phyloP scores from a whole-genome alignment of 768 basidiomycete genomes.

The Psilocybe cubensis region DNA sequence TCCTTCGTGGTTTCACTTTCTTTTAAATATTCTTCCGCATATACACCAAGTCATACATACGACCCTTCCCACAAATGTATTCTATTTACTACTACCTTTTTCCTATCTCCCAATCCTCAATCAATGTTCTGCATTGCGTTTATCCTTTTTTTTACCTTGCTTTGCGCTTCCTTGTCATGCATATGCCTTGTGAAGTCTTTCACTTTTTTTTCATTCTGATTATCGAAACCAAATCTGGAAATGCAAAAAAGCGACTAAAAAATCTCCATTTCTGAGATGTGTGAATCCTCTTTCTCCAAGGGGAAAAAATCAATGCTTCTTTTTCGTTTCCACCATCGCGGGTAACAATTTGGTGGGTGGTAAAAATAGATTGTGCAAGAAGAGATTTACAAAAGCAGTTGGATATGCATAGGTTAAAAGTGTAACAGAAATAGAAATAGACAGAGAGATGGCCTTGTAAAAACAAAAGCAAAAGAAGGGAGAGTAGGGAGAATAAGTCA shows the following conservation, averaged over 20 bases:
- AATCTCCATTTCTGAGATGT: too few species aligned
- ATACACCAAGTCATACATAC: background rate
- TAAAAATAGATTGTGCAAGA: background rate
- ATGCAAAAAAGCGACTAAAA: too few species aligned
- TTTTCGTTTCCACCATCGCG: background rate
- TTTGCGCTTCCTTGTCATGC: background rate
- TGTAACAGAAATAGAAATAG: background rate
- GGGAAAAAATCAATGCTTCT: background rate
- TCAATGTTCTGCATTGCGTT: background rate
- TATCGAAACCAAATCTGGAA: background rate
- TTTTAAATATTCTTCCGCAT: background rate
- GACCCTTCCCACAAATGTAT: background rate
- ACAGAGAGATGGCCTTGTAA: too few species aligned
- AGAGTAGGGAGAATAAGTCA: background rate
- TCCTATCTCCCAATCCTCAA: background rate
- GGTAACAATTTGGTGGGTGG: background rate
- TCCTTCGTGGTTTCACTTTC: background rate
- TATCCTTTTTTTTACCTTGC: background rate
- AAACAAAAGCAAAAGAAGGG: background rate
- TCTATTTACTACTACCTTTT: background rate
- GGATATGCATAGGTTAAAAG: background rate
- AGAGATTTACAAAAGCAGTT: background rate
- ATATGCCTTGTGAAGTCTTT: background rate
- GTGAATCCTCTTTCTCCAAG: background rate
- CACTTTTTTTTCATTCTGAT: background rate